Evolutionary conservation across 495 filamentous ascomycete species (phyloP), one percentile per base, ranked within the genome.

Genomic region (Penicillium taxi): DNA sequence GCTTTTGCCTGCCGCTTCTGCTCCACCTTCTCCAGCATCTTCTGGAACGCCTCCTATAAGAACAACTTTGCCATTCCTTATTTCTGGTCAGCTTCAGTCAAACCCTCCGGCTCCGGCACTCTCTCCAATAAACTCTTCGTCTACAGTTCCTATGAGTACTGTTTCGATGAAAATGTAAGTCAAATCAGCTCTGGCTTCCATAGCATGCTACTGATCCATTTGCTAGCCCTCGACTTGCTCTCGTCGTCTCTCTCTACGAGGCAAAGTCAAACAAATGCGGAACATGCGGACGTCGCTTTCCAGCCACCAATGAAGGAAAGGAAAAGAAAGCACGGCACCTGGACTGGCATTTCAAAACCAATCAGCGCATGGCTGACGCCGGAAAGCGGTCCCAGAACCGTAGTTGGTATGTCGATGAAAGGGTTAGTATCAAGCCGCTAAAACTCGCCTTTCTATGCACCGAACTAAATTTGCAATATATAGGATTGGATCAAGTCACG

Each of bases 261-360:
- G 69, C 78, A 23, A 72, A 81, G 24, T 83, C 90, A 4, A 84
- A 87, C 39, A 79, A 85, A 42, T 98, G 91, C 56, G 81, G 77
- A 16, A 89, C 89, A 24, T 98, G 91, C 64, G 91, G 89, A 32
- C 78, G 86, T 22, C 81, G 91, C 4, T 98, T 96, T 54, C 67
- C 69, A 21, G 69, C 75, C 14, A 82, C 80, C 16, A 81, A 84
- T 28, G 75, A 86, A 45, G 90, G 87, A 18, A 82, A 77, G 42
- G 74, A 77, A 50, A 80, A 80, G 62, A 96, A 96, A 61, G 81
- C 82, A n/a, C 77, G 83, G 1, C 91, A 98, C 63, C 73, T 96
- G 58, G 91, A 98, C 56, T 96, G 90, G 91, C 91, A 98, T 58
- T 98, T 98, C 66, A 75, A 80, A 19, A 90, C 90, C 2, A 90